A percentile compares a stretch with the other conserved stretches of the same genome.
These are phyloP conservation scores for Suillus sp. DNA, from an alignment of 768 basidiomycete species.

Conservation along the genomic window DNA sequence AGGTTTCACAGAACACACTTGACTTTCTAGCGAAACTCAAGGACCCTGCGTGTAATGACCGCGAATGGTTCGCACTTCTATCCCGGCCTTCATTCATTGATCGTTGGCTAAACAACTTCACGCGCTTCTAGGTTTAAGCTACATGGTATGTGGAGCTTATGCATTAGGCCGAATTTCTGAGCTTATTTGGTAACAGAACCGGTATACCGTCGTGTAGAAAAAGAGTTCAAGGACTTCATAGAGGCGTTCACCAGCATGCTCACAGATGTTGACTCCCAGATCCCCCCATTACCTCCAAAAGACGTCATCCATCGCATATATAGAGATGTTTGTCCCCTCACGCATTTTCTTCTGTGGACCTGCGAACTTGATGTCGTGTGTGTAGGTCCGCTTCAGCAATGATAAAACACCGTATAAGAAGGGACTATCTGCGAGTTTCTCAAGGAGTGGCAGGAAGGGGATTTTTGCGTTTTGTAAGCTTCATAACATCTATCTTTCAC, in stretches of 20 bases:
- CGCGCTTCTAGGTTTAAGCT: slow-evolving; percentile 71
- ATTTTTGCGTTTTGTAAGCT: slow-evolving; percentile 83
- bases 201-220: slow-evolving; percentile 59
- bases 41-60: slow-evolving; percentile 80
- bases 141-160: slow-evolving; percentile 49
- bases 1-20: slow-evolving; percentile 84
- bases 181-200: slow-evolving; percentile 22
- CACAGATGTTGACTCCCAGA: slow-evolving; percentile 71
- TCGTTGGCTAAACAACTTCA: background rate
- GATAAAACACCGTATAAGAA: slow-evolving; percentile 97
- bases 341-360: background rate
- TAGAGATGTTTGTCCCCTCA: slow-evolving; percentile 2
- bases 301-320: slow-evolving; percentile 69
- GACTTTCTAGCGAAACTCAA: slow-evolving; percentile 72
- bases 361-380: background rate
- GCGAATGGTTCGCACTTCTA: slow-evolving; percentile 62
- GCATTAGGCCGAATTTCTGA: background rate
- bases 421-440: slow-evolving; percentile 79
- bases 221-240: slow-evolving; percentile 88
- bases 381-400: slow-evolving; percentile 83
- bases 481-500: background rate
- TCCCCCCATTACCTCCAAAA: slow-evolving; percentile 87
- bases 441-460: slow-evolving; percentile 88
- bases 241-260: slow-evolving; percentile 69
- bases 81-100: background rate